Base-by-base conservation (phyloP, 1,284 basidiomycete species). In the Sporisorium reilianum region DNA sequence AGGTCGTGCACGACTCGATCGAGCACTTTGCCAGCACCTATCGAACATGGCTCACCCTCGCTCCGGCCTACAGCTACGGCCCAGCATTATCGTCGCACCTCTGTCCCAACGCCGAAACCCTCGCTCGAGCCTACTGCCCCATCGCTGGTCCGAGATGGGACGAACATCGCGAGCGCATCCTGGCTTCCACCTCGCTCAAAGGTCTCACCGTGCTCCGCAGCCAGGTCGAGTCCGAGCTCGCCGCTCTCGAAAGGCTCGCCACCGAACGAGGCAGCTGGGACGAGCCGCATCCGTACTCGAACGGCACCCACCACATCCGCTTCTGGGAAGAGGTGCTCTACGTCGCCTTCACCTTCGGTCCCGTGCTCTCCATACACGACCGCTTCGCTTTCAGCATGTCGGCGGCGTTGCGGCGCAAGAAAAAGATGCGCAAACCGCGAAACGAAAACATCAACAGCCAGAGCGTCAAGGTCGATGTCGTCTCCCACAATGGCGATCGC, bases 401-500 rank as follows among this genome's bases (percentile, higher is more conserved):
- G n/a, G 59, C 57, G 12, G 60, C 62, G 0, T 11, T 60, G 20
- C 46, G 57, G 14, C 53, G 66, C 36, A 74, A 65, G 38, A 60
- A 49, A n/a, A 63, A 64, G 55, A 45, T 55, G 46, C 58, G 62
- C 28, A 46, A 62, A 10, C 53, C 44, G 9, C 23, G 60, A 28
- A 49, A 38, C 9, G 40, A 60, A 18, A 50, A 55, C 41, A 59
- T 64, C 57, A 64, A 67, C 54, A 70, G 55, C 23, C 51, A 55
- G 36, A 64, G 52, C 38, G 55, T 61, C 68, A 80, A 79, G 53
- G 71, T 80, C 30, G 77, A 80, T 45, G 60, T 80, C 12, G 74
- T 80, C 16, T 48, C 64, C 3, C n/a, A 64, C 5, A 71, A 70
- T 26, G 79, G 79, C 18, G 38, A 70, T 26, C 46, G 64, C 2